Evolutionary conservation across 805 yeast genomes (phyloP), one percentile per base, ranked within the genome.

Genomic region (Myxozyma geophila): DNA sequence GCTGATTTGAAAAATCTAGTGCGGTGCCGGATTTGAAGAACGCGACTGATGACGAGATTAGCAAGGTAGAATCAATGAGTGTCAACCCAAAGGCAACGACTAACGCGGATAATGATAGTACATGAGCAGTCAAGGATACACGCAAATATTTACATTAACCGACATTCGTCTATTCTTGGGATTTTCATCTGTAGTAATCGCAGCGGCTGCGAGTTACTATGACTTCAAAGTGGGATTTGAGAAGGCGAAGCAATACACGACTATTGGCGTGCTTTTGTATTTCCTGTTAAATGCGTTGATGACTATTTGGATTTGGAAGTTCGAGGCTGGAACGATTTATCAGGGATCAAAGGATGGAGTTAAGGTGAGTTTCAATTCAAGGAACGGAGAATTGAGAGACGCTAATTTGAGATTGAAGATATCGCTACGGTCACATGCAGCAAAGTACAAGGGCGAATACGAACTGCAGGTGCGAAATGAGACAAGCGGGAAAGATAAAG

Each of bases 151-250:
- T 53, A 54, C 52, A 19, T 64, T 70, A 37, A 67, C 68, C 7
- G 71, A 76, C 54, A 63, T 71, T 33, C 66, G 74, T 28, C 68
- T 76, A 15, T 71, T 63, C 1, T 46, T 75, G 7, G 77, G 77
- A 2, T 76, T 67, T 59, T 49, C 64, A 15, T 61, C 76, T 0
- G 72, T 75, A 7, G 52, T 69, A 5, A 67, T 75, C n/a, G 74
- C 77, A 12, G 78, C 70, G 5, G 60, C 59, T 5, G 72, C 71
- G 19, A 70, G 69, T 47, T 61, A 51, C 41, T 64, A 64, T 40
- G 79, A 76, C 64, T 71, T 70, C 61, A 61, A 62, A 19, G 59
- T 64, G n/a, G 79, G 78, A 9, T 76, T 76, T 62, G 66, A 65
- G 21, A 56, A 64, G 12, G 74, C 73, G 15, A 70, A 67, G 58